Conservation (phyloP, 2,329 filamentous ascomycete species). For the Davidsoniella australis region DNA sequence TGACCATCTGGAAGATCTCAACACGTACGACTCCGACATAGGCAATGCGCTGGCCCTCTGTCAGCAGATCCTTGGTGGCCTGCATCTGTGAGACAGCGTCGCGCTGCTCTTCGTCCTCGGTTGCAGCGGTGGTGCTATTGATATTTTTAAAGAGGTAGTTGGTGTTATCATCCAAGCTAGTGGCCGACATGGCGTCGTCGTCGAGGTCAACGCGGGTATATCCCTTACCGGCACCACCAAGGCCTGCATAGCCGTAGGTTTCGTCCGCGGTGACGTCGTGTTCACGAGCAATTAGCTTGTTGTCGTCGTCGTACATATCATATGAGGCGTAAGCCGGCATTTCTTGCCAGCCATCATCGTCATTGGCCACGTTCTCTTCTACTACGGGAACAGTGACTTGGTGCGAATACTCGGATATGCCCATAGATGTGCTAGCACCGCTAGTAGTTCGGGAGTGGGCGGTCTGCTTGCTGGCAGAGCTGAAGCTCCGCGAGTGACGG, state of each 20-base stretch:
- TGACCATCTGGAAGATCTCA: constrained; percentile 61
- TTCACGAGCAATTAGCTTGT: constrained; percentile 70
- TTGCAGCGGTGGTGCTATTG: constrained; percentile 39
- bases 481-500: constrained; percentile 10
- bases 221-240: constrained; percentile 82
- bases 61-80: constrained; percentile 86
- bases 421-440: constrained; percentile 21
- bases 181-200: constrained; percentile 83
- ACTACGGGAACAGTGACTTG: constrained; percentile 45
- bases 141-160: constrained; percentile 80
- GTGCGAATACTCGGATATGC: constrained; percentile 77
- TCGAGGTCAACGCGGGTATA: constrained; percentile 93
- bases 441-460: constrained; percentile 24
- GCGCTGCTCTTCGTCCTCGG: constrained; percentile 64
- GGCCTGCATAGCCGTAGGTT: constrained; percentile 50
- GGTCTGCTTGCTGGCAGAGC: constrained; percentile 5
- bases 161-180: constrained; percentile 94
- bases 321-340: constrained; percentile 91
- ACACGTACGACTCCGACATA: constrained; percentile 84
- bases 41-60: constrained; percentile 86
- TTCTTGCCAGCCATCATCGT: constrained; percentile 67
- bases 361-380: constrained; percentile 36
- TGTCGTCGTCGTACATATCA: constrained; percentile 91
- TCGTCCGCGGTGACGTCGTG: constrained; percentile 53
- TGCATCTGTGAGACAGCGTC: constrained; percentile 84